Conservation (phyloP, 192 early-diverging fungal genomes). For the Backusella mclennaniae region DNA sequence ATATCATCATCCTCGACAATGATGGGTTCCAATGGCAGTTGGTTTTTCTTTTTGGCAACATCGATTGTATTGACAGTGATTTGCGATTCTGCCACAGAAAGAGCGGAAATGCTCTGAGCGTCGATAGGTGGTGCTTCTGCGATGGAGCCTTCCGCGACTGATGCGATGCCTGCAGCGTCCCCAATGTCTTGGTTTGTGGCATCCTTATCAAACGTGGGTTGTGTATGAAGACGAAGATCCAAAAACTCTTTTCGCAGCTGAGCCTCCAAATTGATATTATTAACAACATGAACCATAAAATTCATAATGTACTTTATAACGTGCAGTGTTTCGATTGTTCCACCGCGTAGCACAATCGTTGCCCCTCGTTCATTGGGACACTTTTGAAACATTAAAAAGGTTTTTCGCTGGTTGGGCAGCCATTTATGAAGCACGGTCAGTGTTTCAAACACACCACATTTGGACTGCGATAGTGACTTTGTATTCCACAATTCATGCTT, state of each 20-base stretch:
- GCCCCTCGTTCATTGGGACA: conserved; percentile 78
- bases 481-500: conserved; percentile 69
- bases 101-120: conserved; percentile 5
- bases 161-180: neutral
- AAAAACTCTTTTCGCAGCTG: conserved; percentile 12
- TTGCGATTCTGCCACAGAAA: conserved; percentile 12
- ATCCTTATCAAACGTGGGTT: neutral
- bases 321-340: conserved; percentile 57
- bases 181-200: neutral
- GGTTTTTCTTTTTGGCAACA: neutral
- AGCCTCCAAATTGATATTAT: conserved; percentile 85
- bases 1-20: conserved; percentile 19
- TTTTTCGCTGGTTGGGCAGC: conserved; percentile 78
- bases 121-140: neutral
- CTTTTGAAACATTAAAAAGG: conserved; percentile 86
- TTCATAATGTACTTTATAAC: conserved; percentile 82
- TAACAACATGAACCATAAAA: conserved; percentile 80
- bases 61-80: conserved; percentile 6
- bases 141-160: neutral
- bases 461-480: conserved; percentile 61
- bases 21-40: neutral
- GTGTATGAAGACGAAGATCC: neutral
- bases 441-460: conserved; percentile 72
- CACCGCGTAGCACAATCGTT: conserved; percentile 89
- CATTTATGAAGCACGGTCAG: conserved; percentile 78